phyloP scores from a whole-genome alignment of 2,329 filamentous ascomycete species.

The Aspergillus tubingensis region DNA sequence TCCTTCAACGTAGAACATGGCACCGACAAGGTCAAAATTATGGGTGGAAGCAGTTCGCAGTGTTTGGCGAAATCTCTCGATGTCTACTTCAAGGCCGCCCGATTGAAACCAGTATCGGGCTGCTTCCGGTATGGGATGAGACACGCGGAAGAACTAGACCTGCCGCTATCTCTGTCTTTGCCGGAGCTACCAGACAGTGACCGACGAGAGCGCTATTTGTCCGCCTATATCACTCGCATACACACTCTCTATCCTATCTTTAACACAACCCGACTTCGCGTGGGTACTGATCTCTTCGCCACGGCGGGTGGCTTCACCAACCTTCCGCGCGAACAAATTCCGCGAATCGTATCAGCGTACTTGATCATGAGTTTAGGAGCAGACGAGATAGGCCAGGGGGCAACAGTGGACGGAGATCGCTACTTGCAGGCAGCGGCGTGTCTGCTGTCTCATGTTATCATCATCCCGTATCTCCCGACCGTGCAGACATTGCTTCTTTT shows the following conservation, averaged over 20 bases:
- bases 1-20: constrained; percentile 18
- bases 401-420: constrained; percentile 13
- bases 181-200: constrained; percentile 10
- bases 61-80: constrained; percentile 20
- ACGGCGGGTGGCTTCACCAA: not conserved
- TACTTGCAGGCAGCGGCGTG: constrained; percentile 17
- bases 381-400: constrained; percentile 12
- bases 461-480: constrained; percentile 16
- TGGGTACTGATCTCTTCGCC: constrained; percentile 3
- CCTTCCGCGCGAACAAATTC: constrained; percentile 7
- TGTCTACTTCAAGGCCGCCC: constrained; percentile 17
- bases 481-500: constrained; percentile 17
- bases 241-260: constrained; percentile 15
- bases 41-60: constrained; percentile 21
- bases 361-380: constrained; percentile 15
- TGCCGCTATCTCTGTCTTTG: constrained; percentile 10
- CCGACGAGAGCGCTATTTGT: not conserved
- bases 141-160: constrained; percentile 17
- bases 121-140: constrained; percentile 18
- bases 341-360: constrained; percentile 10
- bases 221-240: constrained; percentile 9
- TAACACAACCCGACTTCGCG: not conserved
- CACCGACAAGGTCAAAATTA: constrained; percentile 15
- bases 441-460: constrained; percentile 14
- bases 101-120: constrained; percentile 14